Evolutionary conservation across 208 protist genomes (phyloP).

Genomic region (Crithidia acanthocephali): DNA sequence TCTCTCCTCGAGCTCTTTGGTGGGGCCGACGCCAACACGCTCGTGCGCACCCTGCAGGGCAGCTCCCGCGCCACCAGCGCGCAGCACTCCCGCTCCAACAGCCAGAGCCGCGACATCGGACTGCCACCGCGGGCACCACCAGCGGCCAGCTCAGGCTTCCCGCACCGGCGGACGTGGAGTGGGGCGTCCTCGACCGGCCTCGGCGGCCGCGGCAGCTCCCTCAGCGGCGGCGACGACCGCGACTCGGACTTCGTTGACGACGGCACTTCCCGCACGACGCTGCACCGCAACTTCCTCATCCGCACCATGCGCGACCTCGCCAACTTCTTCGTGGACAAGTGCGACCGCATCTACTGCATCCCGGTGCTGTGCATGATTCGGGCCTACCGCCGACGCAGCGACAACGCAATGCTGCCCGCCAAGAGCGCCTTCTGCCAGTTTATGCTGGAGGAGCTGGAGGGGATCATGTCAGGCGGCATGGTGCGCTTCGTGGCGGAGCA

Average conservation of each 20-base stretch:
- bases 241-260: constrained; percentile 21
- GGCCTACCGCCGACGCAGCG: constrained; percentile 47
- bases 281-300: constrained; percentile 56
- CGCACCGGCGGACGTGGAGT: constrained; percentile 26
- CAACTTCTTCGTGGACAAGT: constrained; percentile 69
- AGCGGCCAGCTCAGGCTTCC: constrained; percentile 24
- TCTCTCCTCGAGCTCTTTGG: constrained; percentile 80
- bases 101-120: constrained; percentile 34
- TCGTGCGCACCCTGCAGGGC: constrained; percentile 29
- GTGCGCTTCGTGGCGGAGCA: constrained; percentile 84
- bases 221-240: constrained; percentile 27
- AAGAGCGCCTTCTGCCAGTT: constrained; percentile 73
- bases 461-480: constrained; percentile 56
- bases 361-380: constrained; percentile 80
- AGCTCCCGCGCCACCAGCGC: constrained; percentile 20
- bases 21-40: constrained; percentile 41
- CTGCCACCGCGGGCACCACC: constrained; percentile 32
- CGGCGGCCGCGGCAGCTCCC: constrained; percentile 11
- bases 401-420: constrained; percentile 33
- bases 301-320: constrained; percentile 52
- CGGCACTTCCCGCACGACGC: constrained; percentile 10
- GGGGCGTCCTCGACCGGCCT: constrained; percentile 25
- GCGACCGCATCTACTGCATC: constrained; percentile 83
- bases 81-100: constrained; percentile 32
- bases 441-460: constrained; percentile 66